phyloP scores from a whole-genome alignment of 495 filamentous ascomycete genomes.

The Aspergillus nidulans region DNA sequence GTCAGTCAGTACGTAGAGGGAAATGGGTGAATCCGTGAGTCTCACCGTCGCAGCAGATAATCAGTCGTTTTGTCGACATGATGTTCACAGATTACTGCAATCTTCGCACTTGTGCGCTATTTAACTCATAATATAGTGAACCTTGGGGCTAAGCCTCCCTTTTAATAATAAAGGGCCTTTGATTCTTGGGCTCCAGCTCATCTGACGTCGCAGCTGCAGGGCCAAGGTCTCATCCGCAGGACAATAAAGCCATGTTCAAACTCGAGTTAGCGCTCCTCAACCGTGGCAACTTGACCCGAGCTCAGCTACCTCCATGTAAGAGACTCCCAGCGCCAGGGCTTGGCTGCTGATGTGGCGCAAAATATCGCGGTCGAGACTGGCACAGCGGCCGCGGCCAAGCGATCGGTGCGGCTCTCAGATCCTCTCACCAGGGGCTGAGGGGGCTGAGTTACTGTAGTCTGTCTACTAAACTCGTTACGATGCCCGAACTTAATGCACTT shows the following conservation, averaged over 20 bases:
- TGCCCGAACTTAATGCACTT: too few species aligned
- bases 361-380: not conserved
- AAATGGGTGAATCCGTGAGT: too few species aligned
- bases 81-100: not conserved
- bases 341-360: not conserved
- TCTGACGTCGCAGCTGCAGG: not conserved
- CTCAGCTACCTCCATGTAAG: not conserved
- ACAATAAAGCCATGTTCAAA: too few species aligned
- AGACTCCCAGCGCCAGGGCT: not conserved
- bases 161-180: too few species aligned
- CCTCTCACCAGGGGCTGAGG: not conserved
- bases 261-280: not conserved
- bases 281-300: not conserved
- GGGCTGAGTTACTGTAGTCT: too few species aligned
- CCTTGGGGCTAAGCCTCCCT: too few species aligned
- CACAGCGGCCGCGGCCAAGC: not conserved
- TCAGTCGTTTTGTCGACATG: conserved; percentile 26
- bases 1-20: not conserved
- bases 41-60: conserved; percentile 41
- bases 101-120: not conserved
- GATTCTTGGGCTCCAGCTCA: not conserved
- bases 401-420: not conserved
- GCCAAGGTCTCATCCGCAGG: not conserved
- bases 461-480: not conserved
- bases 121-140: too few species aligned